These are phyloP conservation scores for Alnus rubra DNA, from an alignment of 306 rosid genomes.

Conservation along the genomic window DNA sequence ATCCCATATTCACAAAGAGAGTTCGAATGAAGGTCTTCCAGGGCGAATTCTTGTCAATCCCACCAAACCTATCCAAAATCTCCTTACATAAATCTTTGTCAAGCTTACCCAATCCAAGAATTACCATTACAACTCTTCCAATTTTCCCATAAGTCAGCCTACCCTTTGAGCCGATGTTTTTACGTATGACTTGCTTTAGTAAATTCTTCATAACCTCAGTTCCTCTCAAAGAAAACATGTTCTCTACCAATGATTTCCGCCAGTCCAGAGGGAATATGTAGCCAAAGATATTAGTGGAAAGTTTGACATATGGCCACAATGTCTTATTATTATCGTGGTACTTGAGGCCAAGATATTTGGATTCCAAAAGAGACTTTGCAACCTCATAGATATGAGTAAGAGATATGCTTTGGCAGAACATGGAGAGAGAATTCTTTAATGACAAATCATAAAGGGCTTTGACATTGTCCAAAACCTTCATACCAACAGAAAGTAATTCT, in stretches of 20 bases:
- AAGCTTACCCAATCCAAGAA: conserved; percentile 47
- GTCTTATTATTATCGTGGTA: background rate
- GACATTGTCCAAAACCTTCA: conserved; percentile 47
- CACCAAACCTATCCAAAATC: conserved; percentile 25
- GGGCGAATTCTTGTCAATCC: conserved; percentile 2
- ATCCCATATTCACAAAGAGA: conserved; percentile 21
- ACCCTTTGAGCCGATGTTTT: conserved; percentile 14
- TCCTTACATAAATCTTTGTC: conserved; percentile 16
- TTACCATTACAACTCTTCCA: conserved; percentile 46
- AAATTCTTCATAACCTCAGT: conserved; percentile 34
- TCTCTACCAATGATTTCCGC: conserved; percentile 32
- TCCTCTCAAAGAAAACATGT: conserved; percentile 43
- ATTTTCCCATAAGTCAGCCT: conserved; percentile 43
- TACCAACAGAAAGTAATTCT: conserved; percentile 52
- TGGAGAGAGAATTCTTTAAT: conserved; percentile 9
- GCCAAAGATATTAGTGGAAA: conserved; percentile 31
- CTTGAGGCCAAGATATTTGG: conserved; percentile 23
- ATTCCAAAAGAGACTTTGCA: conserved; percentile 46
- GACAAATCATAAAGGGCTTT: conserved; percentile 35
- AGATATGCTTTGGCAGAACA: conserved; percentile 30
- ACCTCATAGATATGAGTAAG: conserved; percentile 49
- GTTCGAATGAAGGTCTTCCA: conserved; percentile 52
- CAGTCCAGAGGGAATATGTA: conserved; percentile 47
- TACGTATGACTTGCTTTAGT: conserved; percentile 30
- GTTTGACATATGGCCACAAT: conserved; percentile 20